Evolutionary conservation across 208 protist species (phyloP).

Genomic region (Trypanosoma melophagium): DNA sequence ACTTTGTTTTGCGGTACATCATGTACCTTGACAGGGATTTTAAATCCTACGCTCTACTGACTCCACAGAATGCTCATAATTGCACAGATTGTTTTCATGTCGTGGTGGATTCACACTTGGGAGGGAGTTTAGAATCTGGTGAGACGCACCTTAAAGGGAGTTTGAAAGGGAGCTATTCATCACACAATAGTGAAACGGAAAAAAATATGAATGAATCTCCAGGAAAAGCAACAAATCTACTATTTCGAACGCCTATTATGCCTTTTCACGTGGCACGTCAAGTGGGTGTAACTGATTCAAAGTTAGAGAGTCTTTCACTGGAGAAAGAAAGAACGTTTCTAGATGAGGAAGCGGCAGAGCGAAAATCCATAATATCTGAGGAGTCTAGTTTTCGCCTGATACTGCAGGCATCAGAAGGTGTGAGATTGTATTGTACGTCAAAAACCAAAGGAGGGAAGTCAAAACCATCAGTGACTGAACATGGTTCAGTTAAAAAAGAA

Average conservation of each 20-base stretch:
- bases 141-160: background rate
- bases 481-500: no score
- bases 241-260: background rate
- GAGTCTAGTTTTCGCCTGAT: conserved; percentile 9
- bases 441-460: background rate
- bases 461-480: background rate
- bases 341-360: background rate
- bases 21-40: conserved; percentile 29
- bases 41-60: conserved; percentile 21
- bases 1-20: conserved; percentile 11
- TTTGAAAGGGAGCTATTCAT: background rate
- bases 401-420: conserved; percentile 6
- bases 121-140: no score
- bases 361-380: background rate
- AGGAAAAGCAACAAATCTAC: background rate
- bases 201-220: background rate
- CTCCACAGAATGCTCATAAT: conserved; percentile 11
- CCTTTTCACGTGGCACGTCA: background rate
- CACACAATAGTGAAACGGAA: background rate
- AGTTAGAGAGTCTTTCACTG: no score
- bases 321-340: background rate
- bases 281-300: no score
- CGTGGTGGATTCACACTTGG: conserved; percentile 1
- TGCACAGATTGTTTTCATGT: conserved; percentile 10
- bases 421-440: background rate